Conservation (phyloP, 2,329 filamentous ascomycete species). For the Catunica adiposa region DNA sequence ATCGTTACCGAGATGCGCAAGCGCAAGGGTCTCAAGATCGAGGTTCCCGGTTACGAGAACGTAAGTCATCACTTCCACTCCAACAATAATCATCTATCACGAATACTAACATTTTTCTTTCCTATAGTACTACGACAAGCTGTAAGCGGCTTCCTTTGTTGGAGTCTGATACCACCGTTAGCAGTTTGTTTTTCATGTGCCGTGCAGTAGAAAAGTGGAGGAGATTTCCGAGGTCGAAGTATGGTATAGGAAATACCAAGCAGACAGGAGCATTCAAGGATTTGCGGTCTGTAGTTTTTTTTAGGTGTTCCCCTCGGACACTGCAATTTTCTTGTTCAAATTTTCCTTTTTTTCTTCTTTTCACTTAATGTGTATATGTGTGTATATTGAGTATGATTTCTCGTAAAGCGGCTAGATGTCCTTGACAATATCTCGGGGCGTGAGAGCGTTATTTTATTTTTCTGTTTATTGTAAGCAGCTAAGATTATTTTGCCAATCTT, state of each 20-base stretch:
- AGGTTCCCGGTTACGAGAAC: constrained; percentile 87
- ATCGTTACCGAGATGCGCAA: constrained; percentile 85
- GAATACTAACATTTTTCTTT: not conserved
- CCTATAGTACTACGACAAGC: constrained; percentile 14
- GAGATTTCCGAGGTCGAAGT: constrained; percentile 13
- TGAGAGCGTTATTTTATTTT: no score
- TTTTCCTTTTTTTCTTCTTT: not conserved
- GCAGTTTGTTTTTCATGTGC: constrained; percentile 8
- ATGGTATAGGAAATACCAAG: constrained; percentile 4
- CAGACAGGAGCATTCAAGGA: constrained; percentile 9
- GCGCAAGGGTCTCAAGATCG: constrained; percentile 98
- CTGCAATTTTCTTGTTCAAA: constrained; percentile 10
- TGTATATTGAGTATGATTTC: not conserved
- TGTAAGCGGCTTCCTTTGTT: constrained; percentile 13
- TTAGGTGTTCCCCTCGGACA: constrained; percentile 13
- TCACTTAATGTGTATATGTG: not conserved
- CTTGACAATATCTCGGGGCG: no score
- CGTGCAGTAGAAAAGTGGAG: constrained; percentile 14
- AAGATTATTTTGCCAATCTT: no score
- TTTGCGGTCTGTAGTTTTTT: constrained; percentile 12
- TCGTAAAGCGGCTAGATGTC: not conserved
- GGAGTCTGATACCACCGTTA: constrained; percentile 14
- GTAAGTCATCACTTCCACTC: constrained; percentile 33
- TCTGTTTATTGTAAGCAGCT: no score
- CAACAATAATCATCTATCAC: not conserved